Evolutionary conservation across 805 yeast genomes (phyloP).

Genomic region (Jamesozyma lodderae): DNA sequence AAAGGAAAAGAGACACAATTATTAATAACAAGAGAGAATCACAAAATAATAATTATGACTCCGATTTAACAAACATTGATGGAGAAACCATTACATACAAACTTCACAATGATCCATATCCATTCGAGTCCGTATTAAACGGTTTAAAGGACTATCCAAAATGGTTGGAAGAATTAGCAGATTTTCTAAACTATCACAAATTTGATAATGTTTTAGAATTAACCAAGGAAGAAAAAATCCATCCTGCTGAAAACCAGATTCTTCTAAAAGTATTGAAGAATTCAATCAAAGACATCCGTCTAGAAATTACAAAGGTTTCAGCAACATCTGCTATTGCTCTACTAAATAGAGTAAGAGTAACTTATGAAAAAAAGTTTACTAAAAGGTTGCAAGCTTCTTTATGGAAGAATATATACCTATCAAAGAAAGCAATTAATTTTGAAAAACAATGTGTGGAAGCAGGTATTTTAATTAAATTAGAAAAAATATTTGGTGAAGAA

Average conservation of each 20-base stretch:
- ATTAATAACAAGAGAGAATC: background rate
- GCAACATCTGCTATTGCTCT: background rate
- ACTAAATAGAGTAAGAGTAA: background rate
- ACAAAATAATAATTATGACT: background rate
- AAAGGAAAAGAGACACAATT: background rate
- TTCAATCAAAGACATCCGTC: background rate
- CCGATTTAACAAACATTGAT: background rate
- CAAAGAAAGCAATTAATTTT: background rate
- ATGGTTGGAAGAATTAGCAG: background rate
- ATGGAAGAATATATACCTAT: background rate
- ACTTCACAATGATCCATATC: background rate
- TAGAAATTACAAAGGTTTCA: background rate
- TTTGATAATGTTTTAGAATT: background rate
- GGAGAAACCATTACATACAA: background rate
- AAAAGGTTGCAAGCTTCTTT: background rate
- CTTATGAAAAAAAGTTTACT: background rate
- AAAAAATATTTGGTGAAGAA: background rate
- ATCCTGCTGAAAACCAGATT: background rate
- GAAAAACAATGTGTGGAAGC: background rate
- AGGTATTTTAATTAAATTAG: background rate
- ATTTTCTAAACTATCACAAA: background rate
- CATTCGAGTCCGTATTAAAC: background rate
- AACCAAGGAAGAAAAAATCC: background rate
- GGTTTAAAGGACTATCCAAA: background rate
- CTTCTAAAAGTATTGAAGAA: background rate